A percentile compares a stretch with the other conserved stretches of the same genome.
These are phyloP conservation scores for Epichloe uncinata DNA, from an alignment of 2,329 filamentous ascomycete species.

Conservation along the genomic window DNA sequence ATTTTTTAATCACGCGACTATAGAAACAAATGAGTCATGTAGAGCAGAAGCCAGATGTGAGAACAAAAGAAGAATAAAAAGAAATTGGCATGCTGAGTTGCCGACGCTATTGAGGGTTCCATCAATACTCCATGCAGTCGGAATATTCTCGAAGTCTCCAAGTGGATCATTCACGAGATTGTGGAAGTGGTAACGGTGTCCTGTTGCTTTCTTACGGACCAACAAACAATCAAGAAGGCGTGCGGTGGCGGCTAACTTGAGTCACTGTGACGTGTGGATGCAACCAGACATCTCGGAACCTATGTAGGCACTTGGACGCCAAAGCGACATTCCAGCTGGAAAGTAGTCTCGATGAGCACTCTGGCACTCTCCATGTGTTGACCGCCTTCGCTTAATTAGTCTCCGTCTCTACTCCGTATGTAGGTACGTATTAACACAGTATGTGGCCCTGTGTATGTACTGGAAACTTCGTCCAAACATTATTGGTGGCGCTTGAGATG, in stretches of 20 bases:
- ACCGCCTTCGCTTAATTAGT: too few relatives aligned
- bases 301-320: too few relatives aligned
- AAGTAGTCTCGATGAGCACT: too few relatives aligned
- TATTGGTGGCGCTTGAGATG: not conserved
- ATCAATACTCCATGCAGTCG: not conserved
- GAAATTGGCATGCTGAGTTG: too few relatives aligned
- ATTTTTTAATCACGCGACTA: not conserved
- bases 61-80: too few relatives aligned
- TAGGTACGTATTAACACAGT: too few relatives aligned
- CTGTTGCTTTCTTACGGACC: not conserved
- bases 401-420: too few relatives aligned
- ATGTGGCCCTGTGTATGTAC: too few relatives aligned
- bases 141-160: slow-evolving; percentile 16
- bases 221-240: not conserved
- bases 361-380: too few relatives aligned
- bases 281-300: too few relatives aligned
- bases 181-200: not conserved
- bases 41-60: not conserved
- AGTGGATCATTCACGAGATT: not conserved
- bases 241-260: not conserved
- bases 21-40: not conserved
- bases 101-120: not conserved
- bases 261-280: not conserved
- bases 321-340: too few relatives aligned
- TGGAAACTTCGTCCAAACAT: not conserved